These are phyloP conservation scores for Casaregolazyma lundiana DNA, from an alignment of 1,139 yeast genomes.

Conservation along the genomic window DNA sequence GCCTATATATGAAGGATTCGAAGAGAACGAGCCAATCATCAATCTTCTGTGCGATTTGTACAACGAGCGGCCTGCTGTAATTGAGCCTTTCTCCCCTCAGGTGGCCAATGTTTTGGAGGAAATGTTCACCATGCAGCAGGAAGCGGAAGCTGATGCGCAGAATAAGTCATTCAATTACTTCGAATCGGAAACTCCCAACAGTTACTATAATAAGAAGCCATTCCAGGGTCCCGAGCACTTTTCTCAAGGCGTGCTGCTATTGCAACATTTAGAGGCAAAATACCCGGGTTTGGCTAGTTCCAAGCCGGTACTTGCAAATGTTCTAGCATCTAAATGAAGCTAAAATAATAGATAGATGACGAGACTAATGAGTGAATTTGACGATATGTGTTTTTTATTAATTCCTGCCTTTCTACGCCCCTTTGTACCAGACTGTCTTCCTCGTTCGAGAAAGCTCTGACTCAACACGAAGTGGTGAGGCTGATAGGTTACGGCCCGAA, in stretches of 20 bases:
- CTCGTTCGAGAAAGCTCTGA: no score
- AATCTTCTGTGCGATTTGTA: conserved; percentile 65
- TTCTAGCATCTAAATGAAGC: neutral
- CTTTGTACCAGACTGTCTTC: no score
- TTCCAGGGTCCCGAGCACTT: conserved; percentile 66
- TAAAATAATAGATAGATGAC: neutral
- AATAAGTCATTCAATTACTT: conserved; percentile 4
- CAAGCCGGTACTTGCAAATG: conserved; percentile 13
- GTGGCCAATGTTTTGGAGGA: conserved; percentile 64
- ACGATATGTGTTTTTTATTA: neutral
- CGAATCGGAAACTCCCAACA: conserved; percentile 33
- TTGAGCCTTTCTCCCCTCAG: conserved; percentile 11
- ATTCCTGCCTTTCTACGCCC: neutral
- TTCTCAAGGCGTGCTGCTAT: conserved; percentile 59
- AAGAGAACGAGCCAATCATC: conserved; percentile 90
- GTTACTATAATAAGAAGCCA: conserved; percentile 62
- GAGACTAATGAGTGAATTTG: neutral
- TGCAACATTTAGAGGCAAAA: conserved; percentile 66
- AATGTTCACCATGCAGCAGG: conserved; percentile 66
- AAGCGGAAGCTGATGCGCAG: conserved; percentile 29
- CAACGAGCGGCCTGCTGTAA: conserved; percentile 25
- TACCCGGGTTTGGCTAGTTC: conserved; percentile 44
- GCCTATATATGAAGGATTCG: conserved; percentile 85
- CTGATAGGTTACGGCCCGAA: neutral
- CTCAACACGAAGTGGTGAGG: no score